Evolutionary conservation across 345 rosid genomes (phyloP).

Genomic region (Eucalyptus tenuipes): DNA sequence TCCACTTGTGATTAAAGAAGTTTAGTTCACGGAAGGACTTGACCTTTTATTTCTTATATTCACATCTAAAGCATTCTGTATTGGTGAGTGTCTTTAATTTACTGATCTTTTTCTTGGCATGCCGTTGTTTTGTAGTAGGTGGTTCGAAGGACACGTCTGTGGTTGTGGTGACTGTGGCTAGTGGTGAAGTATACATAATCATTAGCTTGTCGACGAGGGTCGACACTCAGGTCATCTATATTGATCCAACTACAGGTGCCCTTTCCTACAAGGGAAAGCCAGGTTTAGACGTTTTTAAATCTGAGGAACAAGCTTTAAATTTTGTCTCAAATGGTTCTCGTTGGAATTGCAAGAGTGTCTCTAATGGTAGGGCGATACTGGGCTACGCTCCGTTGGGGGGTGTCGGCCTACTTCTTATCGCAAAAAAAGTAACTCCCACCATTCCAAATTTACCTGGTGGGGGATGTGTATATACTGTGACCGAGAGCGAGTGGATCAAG

Average conservation of each 20-base stretch:
- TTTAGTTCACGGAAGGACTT: neutral
- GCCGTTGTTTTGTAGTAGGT: conserved; percentile 19
- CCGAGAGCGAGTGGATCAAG: conserved; percentile 88
- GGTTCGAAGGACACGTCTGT: conserved; percentile 60
- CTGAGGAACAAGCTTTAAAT: conserved; percentile 75
- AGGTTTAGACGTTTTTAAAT: conserved; percentile 57
- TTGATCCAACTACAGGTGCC: conserved; percentile 83
- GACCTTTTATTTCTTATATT: neutral
- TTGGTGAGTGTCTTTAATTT: neutral
- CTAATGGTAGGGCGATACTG: conserved; percentile 56
- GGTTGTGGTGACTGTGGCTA: conserved; percentile 56
- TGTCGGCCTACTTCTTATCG: conserved; percentile 72
- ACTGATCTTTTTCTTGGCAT: neutral
- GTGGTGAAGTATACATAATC: conserved; percentile 69
- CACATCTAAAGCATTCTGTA: neutral
- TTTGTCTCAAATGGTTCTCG: conserved; percentile 56
- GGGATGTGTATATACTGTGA: conserved; percentile 72
- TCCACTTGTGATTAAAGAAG: neutral
- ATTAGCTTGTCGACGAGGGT: conserved; percentile 49
- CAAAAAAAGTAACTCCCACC: conserved; percentile 61
- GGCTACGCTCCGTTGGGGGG: conserved; percentile 90
- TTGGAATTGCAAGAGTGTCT: conserved; percentile 32
- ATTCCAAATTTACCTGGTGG: conserved; percentile 88
- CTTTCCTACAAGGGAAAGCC: conserved; percentile 56
- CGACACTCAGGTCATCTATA: conserved; percentile 70